Conservation (phyloP, 192 early-diverging fungal genomes). For the Coemansia sp. region DNA sequence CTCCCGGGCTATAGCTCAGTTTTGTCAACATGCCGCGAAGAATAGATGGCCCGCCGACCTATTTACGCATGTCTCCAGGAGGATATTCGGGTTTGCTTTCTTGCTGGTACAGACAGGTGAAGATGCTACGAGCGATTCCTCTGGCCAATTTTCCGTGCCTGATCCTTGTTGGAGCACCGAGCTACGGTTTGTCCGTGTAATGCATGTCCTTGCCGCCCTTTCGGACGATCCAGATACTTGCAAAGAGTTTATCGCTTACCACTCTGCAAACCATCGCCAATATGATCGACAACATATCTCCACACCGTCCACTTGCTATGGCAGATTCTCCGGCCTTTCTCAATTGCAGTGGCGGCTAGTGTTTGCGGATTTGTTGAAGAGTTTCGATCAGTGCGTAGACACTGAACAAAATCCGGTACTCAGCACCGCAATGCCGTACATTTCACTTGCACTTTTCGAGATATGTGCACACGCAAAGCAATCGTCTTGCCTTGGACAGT, state of each 20-base stretch:
- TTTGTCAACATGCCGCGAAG: conserved; percentile 32
- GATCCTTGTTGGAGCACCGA: conserved; percentile 30
- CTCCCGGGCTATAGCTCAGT: conserved; percentile 10
- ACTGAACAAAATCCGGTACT: conserved; percentile 12
- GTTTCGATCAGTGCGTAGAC: conserved; percentile 17
- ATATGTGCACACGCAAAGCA: conserved; percentile 9
- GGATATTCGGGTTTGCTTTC: conserved; percentile 10
- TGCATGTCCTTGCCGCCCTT: conserved; percentile 25
- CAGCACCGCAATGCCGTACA: conserved; percentile 29
- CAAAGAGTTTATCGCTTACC: conserved; percentile 8
- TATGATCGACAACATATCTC: background rate
- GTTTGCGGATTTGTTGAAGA: conserved; percentile 16
- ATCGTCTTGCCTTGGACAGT: no score
- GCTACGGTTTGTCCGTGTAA: conserved; percentile 24
- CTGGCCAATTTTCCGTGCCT: conserved; percentile 1
- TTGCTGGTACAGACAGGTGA: background rate
- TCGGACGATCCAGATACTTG: conserved; percentile 8
- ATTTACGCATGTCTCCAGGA: conserved; percentile 9
- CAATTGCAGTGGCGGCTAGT: conserved; percentile 31
- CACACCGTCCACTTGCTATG: background rate
- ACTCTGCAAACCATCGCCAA: background rate
- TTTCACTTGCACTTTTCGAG: conserved; percentile 19
- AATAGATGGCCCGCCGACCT: conserved; percentile 21
- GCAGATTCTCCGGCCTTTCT: conserved; percentile 15
- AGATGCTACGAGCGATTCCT: background rate